Evolutionary conservation across 805 yeast species (phyloP).

Genomic region (Cyberlindnera suaveolens): DNA sequence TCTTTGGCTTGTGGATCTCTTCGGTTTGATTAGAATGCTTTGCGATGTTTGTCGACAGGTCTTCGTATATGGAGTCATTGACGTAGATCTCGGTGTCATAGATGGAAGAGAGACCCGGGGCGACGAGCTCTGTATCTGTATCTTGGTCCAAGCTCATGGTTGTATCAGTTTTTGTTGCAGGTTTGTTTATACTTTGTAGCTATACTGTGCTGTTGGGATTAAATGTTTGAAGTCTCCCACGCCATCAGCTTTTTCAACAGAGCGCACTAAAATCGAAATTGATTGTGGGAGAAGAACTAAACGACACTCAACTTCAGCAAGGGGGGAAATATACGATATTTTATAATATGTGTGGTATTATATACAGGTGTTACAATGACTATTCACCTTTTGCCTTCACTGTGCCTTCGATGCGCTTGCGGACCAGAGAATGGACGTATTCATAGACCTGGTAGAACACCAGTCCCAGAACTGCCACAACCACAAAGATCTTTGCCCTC

Average conservation of each 20-base stretch:
- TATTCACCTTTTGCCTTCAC: slow-evolving; percentile 3
- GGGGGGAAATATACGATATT: no score
- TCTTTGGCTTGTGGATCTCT: neutral
- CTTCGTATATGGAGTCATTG: slow-evolving; percentile 12
- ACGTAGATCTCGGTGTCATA: slow-evolving; percentile 10
- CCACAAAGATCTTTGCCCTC: slow-evolving; percentile 42
- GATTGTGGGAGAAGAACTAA: no score
- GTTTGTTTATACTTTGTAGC: neutral
- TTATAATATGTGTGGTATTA: no score
- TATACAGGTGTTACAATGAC: no score
- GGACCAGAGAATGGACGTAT: slow-evolving; percentile 19
- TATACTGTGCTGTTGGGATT: no score
- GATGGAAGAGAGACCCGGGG: slow-evolving; percentile 12
- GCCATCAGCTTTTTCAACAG: no score
- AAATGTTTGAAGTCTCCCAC: no score
- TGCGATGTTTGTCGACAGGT: slow-evolving; percentile 10
- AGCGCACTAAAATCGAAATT: no score
- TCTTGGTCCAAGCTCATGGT: slow-evolving; percentile 4
- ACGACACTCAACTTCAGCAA: no score
- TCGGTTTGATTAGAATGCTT: slow-evolving; percentile 3
- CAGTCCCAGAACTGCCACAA: slow-evolving; percentile 36
- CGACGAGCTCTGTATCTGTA: slow-evolving; percentile 5
- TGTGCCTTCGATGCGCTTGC: slow-evolving; percentile 1
- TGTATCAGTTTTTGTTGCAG: slow-evolving; percentile 1
- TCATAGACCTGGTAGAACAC: slow-evolving; percentile 25